phyloP scores from a whole-genome alignment of 495 filamentous ascomycete genomes.

The Immersiella caudata region DNA sequence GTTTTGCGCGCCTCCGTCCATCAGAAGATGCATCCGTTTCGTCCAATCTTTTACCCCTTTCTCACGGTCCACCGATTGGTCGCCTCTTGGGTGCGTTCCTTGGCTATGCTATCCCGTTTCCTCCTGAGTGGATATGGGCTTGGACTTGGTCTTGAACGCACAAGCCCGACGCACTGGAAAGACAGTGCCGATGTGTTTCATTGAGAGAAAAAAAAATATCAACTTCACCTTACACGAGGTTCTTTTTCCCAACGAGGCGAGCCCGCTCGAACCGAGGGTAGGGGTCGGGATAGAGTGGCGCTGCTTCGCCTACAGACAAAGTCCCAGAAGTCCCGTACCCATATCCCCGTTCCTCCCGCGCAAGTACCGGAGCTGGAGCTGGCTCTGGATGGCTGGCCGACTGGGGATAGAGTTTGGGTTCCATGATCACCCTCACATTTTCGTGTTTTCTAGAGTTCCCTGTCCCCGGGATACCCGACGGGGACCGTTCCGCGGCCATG shows the following conservation, averaged over 20 bases:
- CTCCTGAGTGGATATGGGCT: not conserved
- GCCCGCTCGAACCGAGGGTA: not conserved
- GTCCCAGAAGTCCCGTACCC: not conserved
- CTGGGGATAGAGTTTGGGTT: not conserved
- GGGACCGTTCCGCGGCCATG: not conserved
- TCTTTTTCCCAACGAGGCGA: not conserved
- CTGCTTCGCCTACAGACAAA: not conserved
- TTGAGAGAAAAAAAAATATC: not conserved
- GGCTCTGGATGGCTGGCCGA: too few relatives aligned
- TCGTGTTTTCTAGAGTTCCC: not conserved
- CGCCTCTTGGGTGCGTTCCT: not conserved
- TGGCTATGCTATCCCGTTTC: not conserved
- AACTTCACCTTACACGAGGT: too few relatives aligned
- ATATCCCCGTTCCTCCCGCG: not conserved
- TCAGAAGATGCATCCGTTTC: not conserved
- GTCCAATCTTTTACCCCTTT: conserved; percentile 12
- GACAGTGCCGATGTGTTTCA: not conserved
- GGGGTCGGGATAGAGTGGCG: not conserved
- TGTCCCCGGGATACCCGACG: not conserved
- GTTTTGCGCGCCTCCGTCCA: not conserved
- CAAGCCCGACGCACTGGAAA: not conserved
- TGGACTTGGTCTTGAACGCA: not conserved
- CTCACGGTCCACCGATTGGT: conserved; percentile 4
- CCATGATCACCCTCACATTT: not conserved
- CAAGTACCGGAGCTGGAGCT: not conserved